These are phyloP conservation scores for Linaria vulgaris DNA, from an alignment of 257 asterid genomes.

Conservation along the genomic window DNA sequence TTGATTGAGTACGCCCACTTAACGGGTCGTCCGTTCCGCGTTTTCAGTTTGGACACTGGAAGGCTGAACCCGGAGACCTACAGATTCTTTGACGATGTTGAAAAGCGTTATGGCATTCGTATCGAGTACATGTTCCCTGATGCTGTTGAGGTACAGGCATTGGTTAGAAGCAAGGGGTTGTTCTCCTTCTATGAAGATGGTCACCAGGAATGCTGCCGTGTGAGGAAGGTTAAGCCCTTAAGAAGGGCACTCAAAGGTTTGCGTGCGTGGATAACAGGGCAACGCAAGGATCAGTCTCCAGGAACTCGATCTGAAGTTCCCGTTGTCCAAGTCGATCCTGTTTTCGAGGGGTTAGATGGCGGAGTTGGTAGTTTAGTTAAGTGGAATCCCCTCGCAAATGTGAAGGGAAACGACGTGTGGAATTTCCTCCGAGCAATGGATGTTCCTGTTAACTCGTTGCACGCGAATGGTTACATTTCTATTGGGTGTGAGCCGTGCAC, in stretches of 20 bases:
- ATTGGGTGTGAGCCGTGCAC: conserved; percentile 62
- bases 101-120: conserved; percentile 39
- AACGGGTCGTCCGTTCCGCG: conserved; percentile 54
- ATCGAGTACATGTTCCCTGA: conserved; percentile 58
- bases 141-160: conserved; percentile 42
- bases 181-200: conserved; percentile 58
- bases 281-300: conserved; percentile 58
- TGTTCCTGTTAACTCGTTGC: conserved; percentile 51
- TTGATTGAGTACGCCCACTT: conserved; percentile 51
- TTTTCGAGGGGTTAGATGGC: conserved; percentile 51
- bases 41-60: conserved; percentile 58
- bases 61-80: conserved; percentile 52
- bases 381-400: conserved; percentile 55
- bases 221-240: conserved; percentile 49
- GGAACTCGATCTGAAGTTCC: conserved; percentile 57
- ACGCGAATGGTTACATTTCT: conserved; percentile 43
- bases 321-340: conserved; percentile 51
- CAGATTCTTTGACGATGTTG: conserved; percentile 44
- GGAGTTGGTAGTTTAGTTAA: conserved; percentile 56
- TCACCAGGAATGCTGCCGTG: conserved; percentile 59
- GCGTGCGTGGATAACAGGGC: conserved; percentile 58
- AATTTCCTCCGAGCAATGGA: conserved; percentile 48
- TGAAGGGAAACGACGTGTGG: conserved; percentile 48
- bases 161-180: conserved; percentile 49
- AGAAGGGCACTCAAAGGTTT: conserved; percentile 46